phyloP scores from a whole-genome alignment of 345 rosid species.

The Gossypium mustelinum region DNA sequence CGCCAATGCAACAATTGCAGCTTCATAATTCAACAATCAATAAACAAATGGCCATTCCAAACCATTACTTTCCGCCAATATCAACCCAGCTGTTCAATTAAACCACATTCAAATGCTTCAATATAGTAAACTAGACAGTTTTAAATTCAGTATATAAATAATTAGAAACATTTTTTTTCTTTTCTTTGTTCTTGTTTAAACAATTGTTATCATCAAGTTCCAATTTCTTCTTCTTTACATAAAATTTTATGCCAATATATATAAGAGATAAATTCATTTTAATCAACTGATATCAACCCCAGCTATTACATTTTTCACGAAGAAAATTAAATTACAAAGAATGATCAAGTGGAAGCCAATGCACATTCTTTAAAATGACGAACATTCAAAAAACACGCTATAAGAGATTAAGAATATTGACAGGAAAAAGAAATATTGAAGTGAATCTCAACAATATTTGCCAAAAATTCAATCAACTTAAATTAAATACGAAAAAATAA shows the following conservation, averaged over 20 bases:
- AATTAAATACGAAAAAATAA: neutral
- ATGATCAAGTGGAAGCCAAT: constrained; percentile 7
- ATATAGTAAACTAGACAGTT: neutral
- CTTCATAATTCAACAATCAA: constrained; percentile 15
- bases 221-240: neutral
- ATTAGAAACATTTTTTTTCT: neutral
- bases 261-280: neutral
- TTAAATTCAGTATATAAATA: constrained; percentile 7
- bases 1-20: constrained; percentile 14
- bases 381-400: neutral
- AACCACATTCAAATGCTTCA: neutral
- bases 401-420: neutral
- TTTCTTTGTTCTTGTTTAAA: neutral
- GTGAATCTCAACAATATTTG: neutral
- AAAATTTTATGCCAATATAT: neutral
- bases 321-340: neutral
- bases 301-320: neutral
- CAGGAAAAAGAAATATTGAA: neutral
- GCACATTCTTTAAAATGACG: neutral
- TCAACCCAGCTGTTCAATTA: constrained; percentile 2
- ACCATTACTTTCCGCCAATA: constrained; percentile 18
- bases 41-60: constrained; percentile 17
- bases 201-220: neutral
- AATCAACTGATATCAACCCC: neutral
- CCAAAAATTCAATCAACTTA: neutral